Evolutionary conservation across 805 yeast genomes (phyloP), one percentile per base, ranked within the genome.

Genomic region (Ogataea haglerorum): DNA sequence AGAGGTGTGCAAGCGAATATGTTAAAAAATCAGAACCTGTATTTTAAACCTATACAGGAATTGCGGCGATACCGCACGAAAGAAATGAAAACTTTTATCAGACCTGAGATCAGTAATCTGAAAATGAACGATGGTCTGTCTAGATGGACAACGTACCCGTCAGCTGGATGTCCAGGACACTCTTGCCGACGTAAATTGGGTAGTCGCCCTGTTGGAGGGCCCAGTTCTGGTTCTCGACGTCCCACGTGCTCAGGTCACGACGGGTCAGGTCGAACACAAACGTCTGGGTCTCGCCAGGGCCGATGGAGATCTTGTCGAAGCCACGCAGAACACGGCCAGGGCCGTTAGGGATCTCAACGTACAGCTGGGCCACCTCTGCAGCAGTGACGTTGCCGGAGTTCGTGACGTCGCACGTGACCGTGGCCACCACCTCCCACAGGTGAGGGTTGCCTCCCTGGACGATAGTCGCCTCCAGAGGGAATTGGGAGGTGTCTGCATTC

Each of bases 191-290:
- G 45, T 61, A 69, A 9, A 69, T 46, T 45, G 63, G 64, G 54
- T 70, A 70, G 3, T 66, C 61, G 1, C 75, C 75, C 3, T 66
- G 60, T 50, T 70, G 74, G 23, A 70, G 63, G 15, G 68, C 63
- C 75, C 75, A 70, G 45, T 67, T 68, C 47, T 70, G 73, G 18
- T 66, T 54, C 18, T 48, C 56, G 2, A 68, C 55, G 47, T 69
- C 75, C 75, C 75, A 70, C 24, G 64, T 53, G 37, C 70, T 58
- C 47, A 70, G 53, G 51, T 70, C 75, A 26, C 74, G 60, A 43
- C 64, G 69, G 33, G 62, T 52, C n/a, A 70, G 52, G 34, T 61
- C 57, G 45, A 69, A 69, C 13, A 37, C 44, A n/a, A 68, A 57
- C 24, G 39, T 46, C 4, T 47, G 51, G 2, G 56, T 42, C 37